A percentile compares a stretch with the other conserved stretches of the same genome.
Conservation (phyloP, 1,139 yeast species). For the Yamadazyma kanchanaburiensis region DNA sequence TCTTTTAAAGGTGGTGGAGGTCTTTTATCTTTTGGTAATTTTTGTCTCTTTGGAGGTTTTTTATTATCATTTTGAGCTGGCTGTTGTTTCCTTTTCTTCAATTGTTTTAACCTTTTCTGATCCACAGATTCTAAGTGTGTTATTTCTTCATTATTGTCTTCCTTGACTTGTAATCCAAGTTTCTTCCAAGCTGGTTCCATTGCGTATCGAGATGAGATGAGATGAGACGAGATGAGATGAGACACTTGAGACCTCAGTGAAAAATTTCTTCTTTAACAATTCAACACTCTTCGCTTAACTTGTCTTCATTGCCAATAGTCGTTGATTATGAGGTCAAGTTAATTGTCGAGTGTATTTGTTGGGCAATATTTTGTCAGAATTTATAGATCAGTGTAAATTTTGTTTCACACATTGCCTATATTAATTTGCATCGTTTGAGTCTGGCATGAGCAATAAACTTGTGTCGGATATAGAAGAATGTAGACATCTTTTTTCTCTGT, state of each 20-base stretch:
- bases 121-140: slow-evolving; percentile 40
- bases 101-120: slow-evolving; percentile 46
- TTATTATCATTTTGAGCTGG: slow-evolving; percentile 29
- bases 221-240: neutral
- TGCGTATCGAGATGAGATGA: slow-evolving; percentile 1
- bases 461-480: slow-evolving; percentile 55
- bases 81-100: slow-evolving; percentile 29
- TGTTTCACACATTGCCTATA: slow-evolving; percentile 18
- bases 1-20: slow-evolving; percentile 78
- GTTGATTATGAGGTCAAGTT: neutral
- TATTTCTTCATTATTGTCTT: slow-evolving; percentile 30
- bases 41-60: slow-evolving; percentile 71
- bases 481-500: too few relatives aligned
- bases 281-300: neutral
- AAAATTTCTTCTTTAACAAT: neutral
- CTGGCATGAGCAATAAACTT: slow-evolving; percentile 36
- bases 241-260: neutral
- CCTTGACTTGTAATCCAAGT: slow-evolving; percentile 62
- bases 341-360: neutral
- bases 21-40: slow-evolving; percentile 72
- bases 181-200: slow-evolving; percentile 87
- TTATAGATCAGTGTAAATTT: slow-evolving; percentile 7
- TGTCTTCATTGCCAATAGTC: neutral
- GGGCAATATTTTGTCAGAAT: slow-evolving; percentile 15
- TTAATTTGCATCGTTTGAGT: slow-evolving; percentile 53